phyloP scores from a whole-genome alignment of 306 rosid species.

The Malus asiatica region DNA sequence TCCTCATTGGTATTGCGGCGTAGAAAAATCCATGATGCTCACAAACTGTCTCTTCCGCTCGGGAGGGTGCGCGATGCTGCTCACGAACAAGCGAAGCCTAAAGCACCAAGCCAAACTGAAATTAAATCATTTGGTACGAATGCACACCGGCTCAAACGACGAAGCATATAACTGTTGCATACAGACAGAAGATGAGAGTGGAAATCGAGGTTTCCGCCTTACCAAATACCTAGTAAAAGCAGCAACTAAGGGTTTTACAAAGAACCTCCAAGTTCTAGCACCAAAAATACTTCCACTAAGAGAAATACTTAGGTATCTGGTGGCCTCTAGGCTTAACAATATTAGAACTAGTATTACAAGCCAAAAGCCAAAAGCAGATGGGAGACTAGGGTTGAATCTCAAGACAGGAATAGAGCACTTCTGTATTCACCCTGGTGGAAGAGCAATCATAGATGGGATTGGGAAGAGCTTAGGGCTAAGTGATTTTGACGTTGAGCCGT shows the following conservation, averaged over 20 bases:
- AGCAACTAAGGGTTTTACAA: slow-evolving; percentile 52
- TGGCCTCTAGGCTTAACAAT: not conserved
- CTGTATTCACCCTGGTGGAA: slow-evolving; percentile 73
- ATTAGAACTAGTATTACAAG: not conserved
- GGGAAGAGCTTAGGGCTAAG: slow-evolving; percentile 52
- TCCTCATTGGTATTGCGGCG: slow-evolving; percentile 74
- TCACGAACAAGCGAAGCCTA: slow-evolving; percentile 47
- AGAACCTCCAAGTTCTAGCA: slow-evolving; percentile 42
- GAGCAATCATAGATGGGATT: slow-evolving; percentile 72
- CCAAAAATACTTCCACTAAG: slow-evolving; percentile 53
- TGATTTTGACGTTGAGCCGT: slow-evolving; percentile 68
- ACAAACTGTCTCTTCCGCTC: slow-evolving; percentile 72
- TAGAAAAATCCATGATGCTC: slow-evolving; percentile 63
- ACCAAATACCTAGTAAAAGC: slow-evolving; percentile 58
- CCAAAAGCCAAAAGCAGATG: not conserved
- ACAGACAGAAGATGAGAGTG: slow-evolving; percentile 61
- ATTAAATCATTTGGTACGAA: slow-evolving; percentile 51
- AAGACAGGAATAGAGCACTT: slow-evolving; percentile 67
- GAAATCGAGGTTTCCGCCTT: slow-evolving; percentile 55
- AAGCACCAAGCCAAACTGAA: slow-evolving; percentile 46
- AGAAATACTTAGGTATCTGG: slow-evolving; percentile 41
- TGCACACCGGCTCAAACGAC: slow-evolving; percentile 61
- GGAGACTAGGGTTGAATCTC: slow-evolving; percentile 38
- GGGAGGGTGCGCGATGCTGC: slow-evolving; percentile 66
- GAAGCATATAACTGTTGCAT: slow-evolving; percentile 76